Evolutionary conservation across 2,329 filamentous ascomycete genomes (phyloP), one percentile per base, ranked within the genome.

Genomic region (Venturia aucupariae): DNA sequence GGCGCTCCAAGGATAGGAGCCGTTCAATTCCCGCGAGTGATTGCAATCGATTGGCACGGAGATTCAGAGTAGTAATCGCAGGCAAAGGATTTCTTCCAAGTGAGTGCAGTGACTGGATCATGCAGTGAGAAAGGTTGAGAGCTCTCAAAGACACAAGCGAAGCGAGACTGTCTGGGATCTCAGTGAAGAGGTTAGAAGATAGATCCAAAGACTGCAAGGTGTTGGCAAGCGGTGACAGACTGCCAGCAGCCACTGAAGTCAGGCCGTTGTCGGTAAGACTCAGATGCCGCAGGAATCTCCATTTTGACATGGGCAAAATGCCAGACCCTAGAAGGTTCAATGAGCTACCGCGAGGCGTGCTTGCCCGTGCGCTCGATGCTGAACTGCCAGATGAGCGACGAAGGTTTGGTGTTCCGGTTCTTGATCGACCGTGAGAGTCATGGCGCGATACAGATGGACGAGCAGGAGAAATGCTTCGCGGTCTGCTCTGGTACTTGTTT

Each of bases 31-130:
- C 94, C 38, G 91, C 91, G 66, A 99, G 84, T 2, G 92, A 96
- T 65, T 86, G 84, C 66, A 99, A 82, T 57, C 92, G 86, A 74
- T 99, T 99, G 61, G 86, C 90, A 65, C 93, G 87, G 64, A 99
- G 83, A 71, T 97, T 97, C 65, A 99, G 80, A 1, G 92, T 92
- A 1, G 90, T 95, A 67, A 99, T 96, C 24, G 94, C 93, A 35
- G 94, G 93, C 5, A 99, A 82, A 15, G 94, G 91, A 71, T 89
- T 94, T 67, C 89, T 86, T 2, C 87, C 87, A 51, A 99, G 80
- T 1, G 93, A 96, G 71, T 95, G 90, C 64, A 99, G 81, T 19
- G 92, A 94, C 70, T 93, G 90, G 67, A 99, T 97, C 92, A 97
- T 97, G 81, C 93, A 97, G 71, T 96, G 90, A 4, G 93, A 96